Evolutionary conservation across 495 filamentous ascomycete species (phyloP), one percentile per base, ranked within the genome.

Genomic region (Penicillium mononematosum): DNA sequence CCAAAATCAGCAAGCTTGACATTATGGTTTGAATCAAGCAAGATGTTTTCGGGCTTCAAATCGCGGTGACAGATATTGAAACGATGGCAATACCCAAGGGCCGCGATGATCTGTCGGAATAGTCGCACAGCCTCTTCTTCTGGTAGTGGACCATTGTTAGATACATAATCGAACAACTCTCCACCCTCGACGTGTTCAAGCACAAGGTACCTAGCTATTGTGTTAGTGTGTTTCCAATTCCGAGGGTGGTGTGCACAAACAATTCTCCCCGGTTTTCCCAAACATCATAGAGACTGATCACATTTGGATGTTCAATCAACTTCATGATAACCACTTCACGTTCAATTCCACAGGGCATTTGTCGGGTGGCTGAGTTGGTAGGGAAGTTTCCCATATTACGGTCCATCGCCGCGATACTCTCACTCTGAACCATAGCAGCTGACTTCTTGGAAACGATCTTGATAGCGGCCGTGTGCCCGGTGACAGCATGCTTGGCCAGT

Each of bases 1-100:
- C 94, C 93, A 70, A 98, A 99, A 70, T 99, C 94, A 32, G 90
- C 92, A 38, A 99, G 83, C 71, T 98, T 98, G 70, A 97, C 80
- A 44, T 89, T 85, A 22, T 80, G 78, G 12, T 84, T 71, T 6
- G 70, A 71, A 55, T 91, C 89, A 27, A 99, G 71, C 16, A 99
- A 78, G 39, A 98, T 96, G 63, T 99, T 99, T 73, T 99, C 94
- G 0, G 91, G 94, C 74, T 99, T 99, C 32, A 99, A 75, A 59
- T 99, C 94, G 25, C 94, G 88, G 66, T 99, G 94, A 70, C 91
- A 95, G 57, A 99, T 96, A 62, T 90, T 87, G 75, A 97, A 87
- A 5, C 88, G 84, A 70, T 99, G 95, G 61, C 91, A 92, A 73
- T 95, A 96, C 8, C 90, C 86, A 31, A 99, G 77, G 0, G 88